Base-by-base conservation (phyloP, 1,139 yeast genomes). In the Yamadazyma sp. region DNA sequence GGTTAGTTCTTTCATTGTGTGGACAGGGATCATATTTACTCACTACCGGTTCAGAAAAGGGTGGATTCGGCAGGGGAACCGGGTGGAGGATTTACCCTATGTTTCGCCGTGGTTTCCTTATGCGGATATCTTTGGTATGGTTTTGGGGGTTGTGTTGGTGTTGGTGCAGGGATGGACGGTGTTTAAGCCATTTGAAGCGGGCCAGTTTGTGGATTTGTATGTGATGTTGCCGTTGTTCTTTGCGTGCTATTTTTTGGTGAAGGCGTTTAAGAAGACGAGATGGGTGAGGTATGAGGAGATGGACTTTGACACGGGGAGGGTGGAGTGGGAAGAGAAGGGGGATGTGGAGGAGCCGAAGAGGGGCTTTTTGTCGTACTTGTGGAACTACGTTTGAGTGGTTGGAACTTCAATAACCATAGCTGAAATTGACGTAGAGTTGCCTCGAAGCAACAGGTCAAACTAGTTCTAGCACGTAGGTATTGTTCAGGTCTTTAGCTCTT, bases 231-330 rank as follows among this genome's bases (percentile, higher is more conserved):
- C 61, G 1, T 59, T 67, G 8, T 66, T 67, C 52, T 69, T 69
- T 22, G 33, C 54, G 7, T 49, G 58, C 20, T 67, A 59, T 45
- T 21, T 59, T 5, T 59, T 57, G 29, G 41, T 56, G 38, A 66
- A 70, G 66, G 75, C 80, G 73, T 54, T 66, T 37, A 66, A 67
- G 9, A 62, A 61, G 39, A 81, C 79, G 39, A 62, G 59, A 40
- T 70, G 75, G 52, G 70, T 74, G 10, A 62, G 59, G 33, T 57
- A 59, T 8, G 70, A 66, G 37, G 80, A 78, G 14, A 79, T 80
- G 82, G 86, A 80, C 51, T 74, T 80, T 37, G 80, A 70, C 31
- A 70, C 80, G 4, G 84, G 77, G 47, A 62, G 76, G 41, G 25
- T 41, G 14, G 45, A 37, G 23, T 20, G 20, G 29, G n/a, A 16